These are phyloP conservation scores for Diaporthe citri DNA, from an alignment of 2,329 filamentous ascomycete species.

Conservation along the genomic window DNA sequence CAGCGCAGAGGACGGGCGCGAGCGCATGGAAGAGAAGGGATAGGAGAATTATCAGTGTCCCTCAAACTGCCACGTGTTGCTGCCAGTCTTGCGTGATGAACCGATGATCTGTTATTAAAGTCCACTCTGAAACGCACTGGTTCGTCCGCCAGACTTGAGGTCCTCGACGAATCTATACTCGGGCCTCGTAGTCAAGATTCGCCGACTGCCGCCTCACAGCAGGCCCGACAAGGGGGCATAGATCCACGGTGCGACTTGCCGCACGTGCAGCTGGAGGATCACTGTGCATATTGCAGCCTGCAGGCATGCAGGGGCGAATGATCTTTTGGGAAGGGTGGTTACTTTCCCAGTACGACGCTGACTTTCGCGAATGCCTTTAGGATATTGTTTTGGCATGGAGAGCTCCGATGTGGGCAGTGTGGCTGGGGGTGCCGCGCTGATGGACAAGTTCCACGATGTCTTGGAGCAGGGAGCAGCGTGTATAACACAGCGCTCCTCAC, in stretches of 20 bases:
- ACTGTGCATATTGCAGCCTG: conserved; percentile 35
- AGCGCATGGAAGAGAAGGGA: background rate
- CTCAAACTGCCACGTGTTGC: conserved; percentile 20
- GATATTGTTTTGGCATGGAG: conserved; percentile 1
- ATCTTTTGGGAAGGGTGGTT: conserved; percentile 18
- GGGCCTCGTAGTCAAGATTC: background rate
- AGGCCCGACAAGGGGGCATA: conserved; percentile 11
- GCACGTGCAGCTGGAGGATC: conserved; percentile 23
- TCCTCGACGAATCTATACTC: background rate
- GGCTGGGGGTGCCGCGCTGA: conserved; percentile 15
- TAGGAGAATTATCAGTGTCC: conserved; percentile 1
- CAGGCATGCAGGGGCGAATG: conserved; percentile 35
- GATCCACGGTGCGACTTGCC: conserved; percentile 33
- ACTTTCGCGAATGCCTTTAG: background rate
- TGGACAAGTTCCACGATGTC: conserved; percentile 30
- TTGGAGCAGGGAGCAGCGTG: background rate
- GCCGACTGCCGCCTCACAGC: conserved; percentile 7
- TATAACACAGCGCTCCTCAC: background rate
- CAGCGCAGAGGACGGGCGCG: background rate
- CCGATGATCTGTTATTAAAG: background rate
- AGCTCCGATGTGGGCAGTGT: background rate
- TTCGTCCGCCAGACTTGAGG: background rate
- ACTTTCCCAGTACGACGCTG: conserved; percentile 31
- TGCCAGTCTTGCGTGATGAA: background rate
- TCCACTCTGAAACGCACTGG: conserved; percentile 3